Conservation (phyloP, 495 filamentous ascomycete species). For the Talaromyces proteolyticus region DNA sequence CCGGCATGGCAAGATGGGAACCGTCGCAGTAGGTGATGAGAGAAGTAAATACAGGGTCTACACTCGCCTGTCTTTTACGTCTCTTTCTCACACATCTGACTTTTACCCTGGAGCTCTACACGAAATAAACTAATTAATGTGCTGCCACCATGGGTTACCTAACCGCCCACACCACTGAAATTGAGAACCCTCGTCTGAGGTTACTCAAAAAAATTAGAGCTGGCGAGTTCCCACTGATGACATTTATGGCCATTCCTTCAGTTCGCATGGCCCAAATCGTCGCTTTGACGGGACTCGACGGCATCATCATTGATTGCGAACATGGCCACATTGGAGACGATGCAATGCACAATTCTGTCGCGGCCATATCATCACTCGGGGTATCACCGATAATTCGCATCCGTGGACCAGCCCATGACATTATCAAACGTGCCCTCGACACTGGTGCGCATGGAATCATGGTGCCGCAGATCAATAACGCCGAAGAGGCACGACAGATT, state of each 20-base stretch:
- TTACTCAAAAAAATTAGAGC: conserved; percentile 27
- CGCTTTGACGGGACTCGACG: conserved; percentile 30
- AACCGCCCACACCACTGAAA: conserved; percentile 24
- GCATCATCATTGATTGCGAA: conserved; percentile 25
- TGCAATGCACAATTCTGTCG: conserved; percentile 79
- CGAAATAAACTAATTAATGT: no score
- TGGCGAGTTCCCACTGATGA: conserved; percentile 27
- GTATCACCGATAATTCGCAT: conserved; percentile 64
- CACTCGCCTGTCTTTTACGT: no score
- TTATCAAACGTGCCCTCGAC: conserved; percentile 53
- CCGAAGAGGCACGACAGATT: conserved; percentile 56
- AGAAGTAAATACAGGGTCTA: no score
- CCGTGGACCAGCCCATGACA: conserved; percentile 2
- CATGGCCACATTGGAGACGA: conserved; percentile 46
- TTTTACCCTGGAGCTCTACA: no score
- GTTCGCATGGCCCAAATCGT: conserved; percentile 31
- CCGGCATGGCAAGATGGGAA: no score
- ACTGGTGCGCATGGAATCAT: conserved; percentile 49
- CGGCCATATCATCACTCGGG: conserved; percentile 60
- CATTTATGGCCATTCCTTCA: conserved; percentile 32
- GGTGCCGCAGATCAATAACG: conserved; percentile 59
- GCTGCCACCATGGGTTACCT: conserved; percentile 24
- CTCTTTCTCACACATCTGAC: no score
- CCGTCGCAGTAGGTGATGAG: no score
- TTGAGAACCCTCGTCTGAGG: conserved; percentile 26